These are phyloP conservation scores for Litsea cubeba DNA, from an alignment of 164 flowering plant genomes.

Conservation along the genomic window DNA sequence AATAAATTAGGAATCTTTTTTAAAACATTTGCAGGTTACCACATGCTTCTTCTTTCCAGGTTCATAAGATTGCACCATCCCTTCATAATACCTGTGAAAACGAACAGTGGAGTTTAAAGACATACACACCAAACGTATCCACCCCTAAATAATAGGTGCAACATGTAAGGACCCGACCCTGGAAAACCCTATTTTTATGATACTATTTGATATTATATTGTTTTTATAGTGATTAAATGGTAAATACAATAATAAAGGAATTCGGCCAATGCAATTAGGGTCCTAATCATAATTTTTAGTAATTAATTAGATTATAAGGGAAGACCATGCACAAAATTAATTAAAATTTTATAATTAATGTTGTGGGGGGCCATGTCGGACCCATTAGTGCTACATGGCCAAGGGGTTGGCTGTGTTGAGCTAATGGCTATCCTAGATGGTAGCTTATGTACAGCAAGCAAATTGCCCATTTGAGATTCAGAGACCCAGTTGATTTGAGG, in stretches of 20 bases:
- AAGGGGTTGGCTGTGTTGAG: too few species aligned
- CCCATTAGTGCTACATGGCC: too few species aligned
- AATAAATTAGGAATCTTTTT: not conserved
- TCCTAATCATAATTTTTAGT: not conserved
- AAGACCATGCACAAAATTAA: too few species aligned
- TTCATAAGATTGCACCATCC: slow-evolving; percentile 80
- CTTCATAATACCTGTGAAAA: slow-evolving; percentile 79
- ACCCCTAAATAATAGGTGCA: too few species aligned
- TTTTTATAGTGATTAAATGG: not conserved
- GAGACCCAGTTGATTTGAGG: too few species aligned
- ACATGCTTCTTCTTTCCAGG: slow-evolving; percentile 59
- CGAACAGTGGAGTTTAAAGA: slow-evolving; percentile 1
- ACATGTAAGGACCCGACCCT: too few species aligned
- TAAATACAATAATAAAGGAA: not conserved
- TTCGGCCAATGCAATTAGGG: not conserved
- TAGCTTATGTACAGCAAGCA: too few species aligned
- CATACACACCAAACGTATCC: not conserved
- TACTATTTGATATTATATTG: not conserved
- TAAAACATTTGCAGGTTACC: slow-evolving; percentile 39
- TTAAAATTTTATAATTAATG: too few species aligned
- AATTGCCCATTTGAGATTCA: too few species aligned
- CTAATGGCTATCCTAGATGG: too few species aligned
- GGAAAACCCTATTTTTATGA: not conserved
- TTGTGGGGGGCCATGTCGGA: too few species aligned
- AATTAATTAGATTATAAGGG: not conserved